Percentiles rank a stretch among this genome's conserved stretches.
phyloP scores from a whole-genome alignment of 2,329 filamentous ascomycete genomes.

The Paracorniculantispora psalliotae region DNA sequence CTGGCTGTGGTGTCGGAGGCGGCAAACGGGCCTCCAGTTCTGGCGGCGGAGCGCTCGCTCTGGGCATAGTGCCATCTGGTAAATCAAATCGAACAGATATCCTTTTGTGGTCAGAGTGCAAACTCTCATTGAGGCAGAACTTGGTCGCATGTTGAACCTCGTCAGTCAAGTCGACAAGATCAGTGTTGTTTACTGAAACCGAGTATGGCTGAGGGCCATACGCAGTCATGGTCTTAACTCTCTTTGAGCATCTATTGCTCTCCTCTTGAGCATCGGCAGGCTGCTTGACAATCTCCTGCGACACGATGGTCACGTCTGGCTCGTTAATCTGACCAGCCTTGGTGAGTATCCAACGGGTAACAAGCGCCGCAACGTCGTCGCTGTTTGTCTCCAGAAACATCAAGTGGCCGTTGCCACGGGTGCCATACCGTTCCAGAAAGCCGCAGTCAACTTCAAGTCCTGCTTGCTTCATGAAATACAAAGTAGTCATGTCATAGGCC shows the following conservation, averaged over 20 bases:
- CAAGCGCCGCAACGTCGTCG: slow-evolving; percentile 32
- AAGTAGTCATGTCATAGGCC: slow-evolving; percentile 51
- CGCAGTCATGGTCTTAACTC: not conserved
- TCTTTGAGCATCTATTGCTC: not conserved
- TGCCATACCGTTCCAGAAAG: slow-evolving; percentile 36
- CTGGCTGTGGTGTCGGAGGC: no score
- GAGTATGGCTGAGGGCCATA: not conserved
- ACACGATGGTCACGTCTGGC: not conserved
- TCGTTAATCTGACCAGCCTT: not conserved
- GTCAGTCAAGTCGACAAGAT: not conserved
- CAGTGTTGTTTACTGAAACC: not conserved
- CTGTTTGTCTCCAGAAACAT: slow-evolving; percentile 51
- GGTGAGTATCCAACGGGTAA: slow-evolving; percentile 33
- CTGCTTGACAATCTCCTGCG: not conserved
- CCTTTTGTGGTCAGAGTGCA: no score
- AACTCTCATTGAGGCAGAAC: no score
- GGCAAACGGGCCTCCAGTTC: no score
- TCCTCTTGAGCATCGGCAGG: not conserved
- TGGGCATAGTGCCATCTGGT: no score
- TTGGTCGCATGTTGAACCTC: no score
- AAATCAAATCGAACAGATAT: no score
- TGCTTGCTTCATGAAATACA: slow-evolving; percentile 47
- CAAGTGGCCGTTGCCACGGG: slow-evolving; percentile 52
- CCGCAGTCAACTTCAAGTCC: slow-evolving; percentile 41
- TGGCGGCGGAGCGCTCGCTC: no score